Base-by-base conservation (phyloP, 306 rosid species). In the Gleditsia sinensis region DNA sequence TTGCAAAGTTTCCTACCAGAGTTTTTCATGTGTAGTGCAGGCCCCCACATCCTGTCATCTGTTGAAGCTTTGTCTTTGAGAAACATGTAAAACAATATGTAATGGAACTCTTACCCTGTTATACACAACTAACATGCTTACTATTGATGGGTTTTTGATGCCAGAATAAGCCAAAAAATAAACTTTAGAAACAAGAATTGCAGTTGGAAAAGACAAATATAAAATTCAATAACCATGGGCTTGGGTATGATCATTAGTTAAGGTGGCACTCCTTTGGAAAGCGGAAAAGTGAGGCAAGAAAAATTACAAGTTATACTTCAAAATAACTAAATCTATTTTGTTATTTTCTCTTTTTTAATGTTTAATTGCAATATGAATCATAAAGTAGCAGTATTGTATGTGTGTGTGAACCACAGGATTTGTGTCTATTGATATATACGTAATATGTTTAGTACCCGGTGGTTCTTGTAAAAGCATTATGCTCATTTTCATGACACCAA, bases 401-500 rank as follows among this genome's bases (percentile, higher is more conserved):
- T 42, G 8, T 16, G 20, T 21, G 48, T 74, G 66, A 69, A 45
- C 43, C 17, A 42, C 66, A 13, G 50, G 67, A 72, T 53, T 61
- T 60, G 55, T 68, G 50, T 34, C 19, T 16, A 61, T 75, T 13
- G 65, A 16, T 13, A 46, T 63, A 13, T 73, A 13, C 50, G 0
- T 12, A 17, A 28, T 17, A 10, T 43, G 30, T 68, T 71, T 9
- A 54, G 17, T 59, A 10, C 8, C 7, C 30, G 48, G n/a, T 82
- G 42, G 63, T 80, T 72, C 65, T 23, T 70, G 55, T 24, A 42
- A 60, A 54, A 62, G 33, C 50, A 53, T 58, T 74, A 23, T 75
- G 67, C 56, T 73, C 64, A 40, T 54, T 76, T 63, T 32, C 33
- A 16, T 80, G 69, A 79, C 66, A 34, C 78, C 7, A 28, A 25